Conservation (phyloP, 257 asterid species). For the Coffea canephora region DNA sequence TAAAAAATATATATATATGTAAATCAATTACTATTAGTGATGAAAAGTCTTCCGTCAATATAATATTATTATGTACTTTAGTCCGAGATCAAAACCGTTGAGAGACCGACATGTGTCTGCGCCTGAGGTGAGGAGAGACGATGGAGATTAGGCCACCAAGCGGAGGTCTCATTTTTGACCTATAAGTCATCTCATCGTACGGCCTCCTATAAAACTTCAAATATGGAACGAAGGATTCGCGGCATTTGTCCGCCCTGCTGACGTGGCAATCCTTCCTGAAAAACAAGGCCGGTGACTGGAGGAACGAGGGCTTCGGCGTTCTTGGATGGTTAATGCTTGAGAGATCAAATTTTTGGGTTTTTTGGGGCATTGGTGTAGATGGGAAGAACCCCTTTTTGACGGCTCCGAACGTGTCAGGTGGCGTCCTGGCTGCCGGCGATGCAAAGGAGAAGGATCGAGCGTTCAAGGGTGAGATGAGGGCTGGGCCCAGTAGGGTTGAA, state of each 20-base stretch:
- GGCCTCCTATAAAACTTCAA: constrained; percentile 75
- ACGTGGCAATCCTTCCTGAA: constrained; percentile 51
- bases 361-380: constrained; percentile 89
- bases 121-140: constrained; percentile 63
- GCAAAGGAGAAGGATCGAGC: constrained; percentile 91
- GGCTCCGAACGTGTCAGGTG: constrained; percentile 38
- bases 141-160: constrained; percentile 84
- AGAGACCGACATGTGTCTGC: constrained; percentile 72
- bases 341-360: constrained; percentile 55
- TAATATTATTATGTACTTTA: constrained; percentile 29
- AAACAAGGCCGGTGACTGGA: constrained; percentile 79
- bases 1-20: constrained; percentile 15
- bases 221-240: constrained; percentile 58
- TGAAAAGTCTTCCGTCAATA: constrained; percentile 24
- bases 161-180: constrained; percentile 92
- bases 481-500: constrained; percentile 38
- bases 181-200: constrained; percentile 84
- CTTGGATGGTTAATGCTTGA: constrained; percentile 54
- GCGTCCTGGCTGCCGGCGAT: constrained; percentile 61
- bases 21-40: constrained; percentile 30
- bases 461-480: constrained; percentile 67
- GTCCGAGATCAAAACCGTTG: constrained; percentile 62
- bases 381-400: constrained; percentile 64
- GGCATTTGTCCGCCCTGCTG: constrained; percentile 41
- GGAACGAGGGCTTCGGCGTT: constrained; percentile 77